phyloP scores from a whole-genome alignment of 2,329 filamentous ascomycete species.

The Thelonectria rubi region DNA sequence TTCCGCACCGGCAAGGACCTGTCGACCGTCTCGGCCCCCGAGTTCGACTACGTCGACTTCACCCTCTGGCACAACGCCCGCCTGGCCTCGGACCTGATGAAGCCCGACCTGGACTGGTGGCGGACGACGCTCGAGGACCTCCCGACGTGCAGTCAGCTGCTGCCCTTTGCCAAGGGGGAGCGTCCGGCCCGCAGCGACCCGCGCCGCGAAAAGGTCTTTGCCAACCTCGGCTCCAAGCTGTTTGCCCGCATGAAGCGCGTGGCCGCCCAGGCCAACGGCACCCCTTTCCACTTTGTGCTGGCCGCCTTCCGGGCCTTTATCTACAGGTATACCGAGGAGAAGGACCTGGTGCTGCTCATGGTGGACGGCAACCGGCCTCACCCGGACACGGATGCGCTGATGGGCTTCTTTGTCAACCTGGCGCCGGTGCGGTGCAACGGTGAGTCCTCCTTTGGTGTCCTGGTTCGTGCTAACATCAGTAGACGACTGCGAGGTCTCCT shows the following conservation, averaged over 20 bases:
- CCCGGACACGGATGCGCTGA: slow-evolving; percentile 34
- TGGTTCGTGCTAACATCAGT: background rate
- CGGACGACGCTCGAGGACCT: slow-evolving; percentile 31
- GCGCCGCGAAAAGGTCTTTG: slow-evolving; percentile 30
- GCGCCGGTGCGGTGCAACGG: slow-evolving; percentile 37
- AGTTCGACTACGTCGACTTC: slow-evolving; percentile 39
- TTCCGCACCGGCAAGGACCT: slow-evolving; percentile 31
- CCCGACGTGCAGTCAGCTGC: slow-evolving; percentile 33
- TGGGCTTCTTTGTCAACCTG: slow-evolving; percentile 42
- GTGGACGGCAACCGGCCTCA: slow-evolving; percentile 40
- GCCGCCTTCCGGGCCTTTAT: slow-evolving; percentile 40
- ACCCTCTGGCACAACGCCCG: slow-evolving; percentile 41
- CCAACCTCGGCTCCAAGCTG: slow-evolving; percentile 36
- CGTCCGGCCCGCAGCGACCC: slow-evolving; percentile 33
- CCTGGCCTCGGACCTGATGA: slow-evolving; percentile 36
- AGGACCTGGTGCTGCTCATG: slow-evolving; percentile 39
- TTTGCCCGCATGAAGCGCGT: slow-evolving; percentile 41
- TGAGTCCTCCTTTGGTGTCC: slow-evolving; percentile 3
- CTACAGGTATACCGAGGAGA: slow-evolving; percentile 38
- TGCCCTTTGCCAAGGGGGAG: slow-evolving; percentile 38
- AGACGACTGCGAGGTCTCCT: slow-evolving; percentile 37
- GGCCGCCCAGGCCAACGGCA: slow-evolving; percentile 33
- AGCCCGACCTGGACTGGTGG: slow-evolving; percentile 41
- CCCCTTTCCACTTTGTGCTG: slow-evolving; percentile 41
- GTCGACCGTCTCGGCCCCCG: slow-evolving; percentile 32